Base-by-base conservation (phyloP, 2,329 filamentous ascomycete species). In the Mycocentrospora acerina region DNA sequence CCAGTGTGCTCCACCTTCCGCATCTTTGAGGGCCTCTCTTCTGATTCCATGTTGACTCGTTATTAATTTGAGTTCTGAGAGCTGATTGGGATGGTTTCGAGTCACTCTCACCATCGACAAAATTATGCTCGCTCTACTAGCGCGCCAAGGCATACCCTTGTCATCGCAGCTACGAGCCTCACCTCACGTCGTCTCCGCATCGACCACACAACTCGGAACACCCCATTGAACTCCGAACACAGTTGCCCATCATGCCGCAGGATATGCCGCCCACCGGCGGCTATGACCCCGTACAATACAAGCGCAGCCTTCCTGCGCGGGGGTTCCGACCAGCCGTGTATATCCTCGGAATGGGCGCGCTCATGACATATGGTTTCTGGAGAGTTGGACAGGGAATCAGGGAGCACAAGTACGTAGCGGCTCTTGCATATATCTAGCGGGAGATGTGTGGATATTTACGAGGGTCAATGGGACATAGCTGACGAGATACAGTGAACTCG, bases 201-300 rank as follows among this genome's bases (percentile, higher is more conserved):
- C 50, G 42, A 46, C 47, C 44, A 42, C 50, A 51, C 47, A 22
- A 24, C 44, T 44, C 48, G 46, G 37, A 38, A 39, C 35, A 45
- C 55, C n/a, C 48, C 43, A 66, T 65, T 63, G 58, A 57, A 32
- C 48, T 46, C 49, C 53, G 35, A 44, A 45, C 25, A 46, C 35
- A 47, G 52, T 38, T 45, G 42, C 51, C 47, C 77, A 83, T 53
- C 66, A 96, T 97, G 91, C 84, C 87, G 77, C 90, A 97, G 80
- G 93, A 98, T 79, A 88, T 98, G 82, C 93, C 93, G 76, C 93
- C 93, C 60, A 71, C 74, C 66, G 93, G 91, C 77, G 93, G 93
- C 79, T 98, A 98, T 73, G 86, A 83, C 71, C 85, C 91, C 71
- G 86, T 98, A 55, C 93, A 98, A 75, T 98, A 96, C 79, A 95